Evolutionary conservation across 1,284 basidiomycete species (phyloP), one percentile per base, ranked within the genome.

Genomic region (Sphaerobolus stellatus): DNA sequence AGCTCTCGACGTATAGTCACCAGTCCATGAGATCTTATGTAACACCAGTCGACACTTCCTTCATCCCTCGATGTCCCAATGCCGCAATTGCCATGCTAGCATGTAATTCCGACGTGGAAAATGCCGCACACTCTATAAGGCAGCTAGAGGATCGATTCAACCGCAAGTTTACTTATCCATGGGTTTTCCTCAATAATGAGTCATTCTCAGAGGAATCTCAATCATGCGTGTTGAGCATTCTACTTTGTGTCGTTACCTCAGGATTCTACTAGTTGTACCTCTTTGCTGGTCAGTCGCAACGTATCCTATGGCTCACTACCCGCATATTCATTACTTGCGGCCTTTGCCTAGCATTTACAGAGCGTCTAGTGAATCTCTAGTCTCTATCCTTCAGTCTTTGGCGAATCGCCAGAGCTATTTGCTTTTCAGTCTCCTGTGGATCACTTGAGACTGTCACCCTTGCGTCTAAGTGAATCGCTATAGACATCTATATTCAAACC

Each of bases 281-380:
- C 74, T 52, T 74, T 80, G 9, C 66, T 88, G 52, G 82, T 80
- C 4, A 71, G 77, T 30, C 75, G 81, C 2, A 78, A 80, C 4
- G 68, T 84, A 29, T 70, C 74, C 20, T 95, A 92, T 64, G 92
- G 90, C n/a, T n/a, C n/a, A n/a, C n/a, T n/a, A n/a, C n/a, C n/a
- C n/a, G n/a, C n/a, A n/a, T n/a, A n/a, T n/a, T n/a, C n/a, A n/a
- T n/a, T n/a, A n/a, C n/a, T n/a, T n/a, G n/a, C n/a, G n/a, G n/a
- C n/a, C n/a, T n/a, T n/a, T n/a, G n/a, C n/a, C n/a, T n/a, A n/a
- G n/a, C n/a, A n/a, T n/a, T n/a, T n/a, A n/a, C n/a, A n/a, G n/a
- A n/a, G n/a, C n/a, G n/a, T n/a, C n/a, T n/a, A n/a, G n/a, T n/a
- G n/a, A n/a, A n/a, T n/a, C n/a, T n/a, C n/a, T n/a, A n/a, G n/a